A percentile compares a stretch with the other conserved stretches of the same genome.
Evolutionary conservation across 1,284 basidiomycete genomes (phyloP).

Genomic region (Neonothopanus nambi): DNA sequence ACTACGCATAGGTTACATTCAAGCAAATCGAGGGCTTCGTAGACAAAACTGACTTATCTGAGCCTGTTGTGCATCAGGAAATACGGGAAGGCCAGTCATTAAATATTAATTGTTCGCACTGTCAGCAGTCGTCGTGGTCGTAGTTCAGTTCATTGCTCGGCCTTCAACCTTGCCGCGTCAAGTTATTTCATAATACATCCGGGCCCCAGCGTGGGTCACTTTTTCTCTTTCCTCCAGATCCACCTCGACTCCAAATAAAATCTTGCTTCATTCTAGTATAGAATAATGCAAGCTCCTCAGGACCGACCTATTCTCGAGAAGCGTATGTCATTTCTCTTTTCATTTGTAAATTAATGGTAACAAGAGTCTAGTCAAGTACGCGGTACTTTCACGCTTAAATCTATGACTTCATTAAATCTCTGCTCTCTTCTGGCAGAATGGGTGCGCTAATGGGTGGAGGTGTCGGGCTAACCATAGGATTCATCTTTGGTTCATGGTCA

Average conservation of each 20-base stretch:
- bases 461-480: conserved; percentile 93
- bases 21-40: conserved; percentile 1
- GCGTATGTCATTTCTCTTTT: conserved; percentile 44
- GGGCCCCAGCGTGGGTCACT: too few species aligned
- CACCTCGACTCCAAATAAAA: conserved; percentile 22
- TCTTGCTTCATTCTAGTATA: too few species aligned
- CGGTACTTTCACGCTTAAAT: conserved; percentile 10
- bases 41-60: conserved; percentile 71
- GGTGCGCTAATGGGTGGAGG: conserved; percentile 90
- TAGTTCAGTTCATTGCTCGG: too few species aligned
- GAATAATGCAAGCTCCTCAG: conserved; percentile 46
- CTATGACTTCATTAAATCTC: conserved; percentile 16
- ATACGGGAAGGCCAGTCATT: conserved; percentile 38
- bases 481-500: conserved; percentile 90
- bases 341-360: conserved; percentile 10
- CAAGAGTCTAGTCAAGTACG: conserved; percentile 49
- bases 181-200: too few species aligned
- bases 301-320: conserved; percentile 76
- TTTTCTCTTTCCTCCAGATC: conserved; percentile 2
- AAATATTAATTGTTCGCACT: not conserved
- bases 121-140: not conserved
- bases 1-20: conserved; percentile 46
- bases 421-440: conserved; percentile 60
- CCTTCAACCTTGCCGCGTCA: too few species aligned
- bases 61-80: conserved; percentile 78